Evolutionary conservation across 768 basidiomycete species (phyloP), one percentile per base, ranked within the genome.

Genomic region (Astraeus odoratus): DNA sequence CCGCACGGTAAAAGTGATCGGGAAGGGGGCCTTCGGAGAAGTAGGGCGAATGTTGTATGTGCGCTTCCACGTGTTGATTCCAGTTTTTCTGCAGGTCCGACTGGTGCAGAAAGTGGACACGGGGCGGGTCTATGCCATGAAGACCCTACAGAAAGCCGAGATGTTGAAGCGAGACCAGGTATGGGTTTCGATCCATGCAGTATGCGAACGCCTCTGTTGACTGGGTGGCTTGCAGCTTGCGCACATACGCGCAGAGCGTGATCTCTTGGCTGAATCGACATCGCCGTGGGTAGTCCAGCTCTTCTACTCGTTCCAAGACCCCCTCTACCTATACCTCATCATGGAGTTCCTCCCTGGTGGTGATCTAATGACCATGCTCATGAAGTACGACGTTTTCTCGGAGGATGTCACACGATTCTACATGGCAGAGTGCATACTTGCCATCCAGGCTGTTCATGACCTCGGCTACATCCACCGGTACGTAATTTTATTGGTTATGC

Each of bases 111-210:
- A 99, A 68, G 78, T 84, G 43, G 95, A 98, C 61, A 97, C 95
- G 1, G 92, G 87, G 43, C 95, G 93, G 71, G 95, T 99, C 36
- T 99, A 97, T 63, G 95, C 95, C 27, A 98, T 99, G 95, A 99
- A 99, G 76, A 96, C 93, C 52, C 67, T 99, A 60, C 84, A 90
- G 67, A 99, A 99, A 71, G 84, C 86, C 31, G 95, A 99, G 67
- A 99, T 99, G 95, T 83, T 99, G 72, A 95, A 96, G 67, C 90
- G 95, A 56, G 95, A 99, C 64, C 95, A 98, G 78, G 95, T 91
- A 44, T 46, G 80, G 18, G 5, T 36, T 39, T 30, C 24, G 23
- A 20, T 20, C 31, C 27, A 27, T 27, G 26, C 39, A 35, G 18
- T 29, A 4, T 16, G 13, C n/a, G 35, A 20, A 29, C 9, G 13